A percentile compares a stretch with the other conserved stretches of the same genome.
Evolutionary conservation across 805 yeast species (phyloP).

Genomic region (Diddensiella transvaalensis): DNA sequence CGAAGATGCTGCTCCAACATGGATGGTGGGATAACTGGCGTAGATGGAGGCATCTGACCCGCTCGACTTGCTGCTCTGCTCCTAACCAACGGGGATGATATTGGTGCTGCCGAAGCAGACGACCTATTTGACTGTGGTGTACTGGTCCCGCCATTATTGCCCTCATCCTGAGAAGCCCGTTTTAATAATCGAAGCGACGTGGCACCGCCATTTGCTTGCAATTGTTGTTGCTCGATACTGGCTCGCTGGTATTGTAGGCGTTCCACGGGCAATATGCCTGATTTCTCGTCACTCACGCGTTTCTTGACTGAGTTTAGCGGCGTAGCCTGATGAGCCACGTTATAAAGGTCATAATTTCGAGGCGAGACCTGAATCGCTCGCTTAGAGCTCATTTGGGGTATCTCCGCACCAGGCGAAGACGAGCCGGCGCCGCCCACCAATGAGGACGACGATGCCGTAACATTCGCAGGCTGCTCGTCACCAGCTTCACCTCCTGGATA

Average conservation of each 20-base stretch:
- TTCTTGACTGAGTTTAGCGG: slow-evolving; percentile 1
- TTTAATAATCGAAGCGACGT: background rate
- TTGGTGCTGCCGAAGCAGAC: slow-evolving; percentile 14
- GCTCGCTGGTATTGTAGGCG: background rate
- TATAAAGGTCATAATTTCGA: slow-evolving; percentile 3
- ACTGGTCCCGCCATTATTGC: background rate
- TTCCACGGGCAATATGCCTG: background rate
- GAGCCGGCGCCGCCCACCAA: background rate
- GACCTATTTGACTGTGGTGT: slow-evolving; percentile 16
- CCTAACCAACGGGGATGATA: slow-evolving; percentile 12
- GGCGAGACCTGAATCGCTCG: slow-evolving; percentile 4
- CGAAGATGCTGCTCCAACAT: slow-evolving; percentile 2
- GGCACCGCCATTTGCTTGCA: background rate
- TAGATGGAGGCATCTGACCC: slow-evolving; percentile 15
- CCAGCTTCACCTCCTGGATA: background rate
- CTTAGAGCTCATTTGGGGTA: background rate
- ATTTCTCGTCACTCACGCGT: background rate
- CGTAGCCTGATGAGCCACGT: slow-evolving; percentile 2
- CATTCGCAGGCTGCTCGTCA: background rate
- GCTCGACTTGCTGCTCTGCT: slow-evolving; percentile 24
- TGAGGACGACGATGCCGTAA: background rate
- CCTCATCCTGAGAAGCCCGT: background rate
- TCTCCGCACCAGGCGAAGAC: slow-evolving; percentile 1
- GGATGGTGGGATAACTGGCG: slow-evolving; percentile 7
- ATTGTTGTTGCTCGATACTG: background rate